Base-by-base conservation (phyloP, 768 basidiomycete genomes). In the Myochromella boudieri region DNA sequence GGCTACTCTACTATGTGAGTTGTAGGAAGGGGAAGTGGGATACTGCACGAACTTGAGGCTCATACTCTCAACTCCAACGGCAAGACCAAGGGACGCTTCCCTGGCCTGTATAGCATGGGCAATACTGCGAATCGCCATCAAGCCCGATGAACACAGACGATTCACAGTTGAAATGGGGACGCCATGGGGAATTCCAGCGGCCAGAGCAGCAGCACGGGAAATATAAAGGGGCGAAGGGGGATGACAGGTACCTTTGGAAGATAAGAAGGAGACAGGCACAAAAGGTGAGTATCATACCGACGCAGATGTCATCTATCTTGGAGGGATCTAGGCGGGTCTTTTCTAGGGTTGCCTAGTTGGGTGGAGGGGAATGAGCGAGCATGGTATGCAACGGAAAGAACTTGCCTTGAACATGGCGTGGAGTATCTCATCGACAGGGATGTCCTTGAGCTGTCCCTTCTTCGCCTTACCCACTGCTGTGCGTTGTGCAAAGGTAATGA, bases 41-140 rank as follows among this genome's bases (percentile, higher is more conserved):
- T 5, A 20, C 33, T 20, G 22, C 31, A 42, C 29, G 26, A 42
- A 37, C 17, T 31, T 39, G 9, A 11, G 33, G 40, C 7, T 33
- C 92, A 95, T 92, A 66, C 82, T 87, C 65, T 95, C 91, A 12
- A 88, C 77, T n/a, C 91, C 93, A 38, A 91, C 63, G 24, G 87
- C 87, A 14, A 92, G 70, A 2, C 91, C 90, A 43, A 91, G 72
- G 34, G 90, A 79, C 34, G 91, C 88, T 60, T 91, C 85, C n/a
- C 87, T 86, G 9, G 74, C 74, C 12, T 79, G 75, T 38, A 93
- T 81, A 57, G 87, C 80, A 63, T 91, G 91, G 17, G 87, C 78
- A 46, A 92, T 81, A 24, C 77, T 75, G 8, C 85, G 87, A 24
- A 85, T 74, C 10, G 91, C 87, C 85, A 91, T 89, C n/a, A 93